Evolutionary conservation across 345 rosid genomes (phyloP).

Genomic region (Linum usitatissimum): DNA sequence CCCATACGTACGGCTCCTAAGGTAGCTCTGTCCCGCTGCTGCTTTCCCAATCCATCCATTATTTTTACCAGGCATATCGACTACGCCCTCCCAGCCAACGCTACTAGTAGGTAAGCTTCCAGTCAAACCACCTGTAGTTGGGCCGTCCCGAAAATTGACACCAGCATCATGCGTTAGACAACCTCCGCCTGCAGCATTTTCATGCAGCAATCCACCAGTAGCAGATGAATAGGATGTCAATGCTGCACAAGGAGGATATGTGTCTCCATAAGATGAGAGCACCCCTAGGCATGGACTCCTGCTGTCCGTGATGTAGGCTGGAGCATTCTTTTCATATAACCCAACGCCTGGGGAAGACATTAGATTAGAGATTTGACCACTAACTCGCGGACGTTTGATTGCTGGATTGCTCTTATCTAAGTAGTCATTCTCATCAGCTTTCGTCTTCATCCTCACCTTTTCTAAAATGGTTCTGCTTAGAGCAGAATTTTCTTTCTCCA

Average conservation of each 20-base stretch:
- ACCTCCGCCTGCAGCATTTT: slow-evolving; percentile 20
- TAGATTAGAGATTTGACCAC: slow-evolving; percentile 26
- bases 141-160: slow-evolving; percentile 11
- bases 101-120: slow-evolving; percentile 4
- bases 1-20: slow-evolving; percentile 18
- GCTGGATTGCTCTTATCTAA: slow-evolving; percentile 29
- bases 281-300: slow-evolving; percentile 27
- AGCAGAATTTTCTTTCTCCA: slow-evolving; percentile 43
- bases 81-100: slow-evolving; percentile 17
- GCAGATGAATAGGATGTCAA: slow-evolving; percentile 29
- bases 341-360: slow-evolving; percentile 25
- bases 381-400: slow-evolving; percentile 35
- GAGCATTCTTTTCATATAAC: slow-evolving; percentile 29
- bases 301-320: slow-evolving; percentile 12
- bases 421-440: slow-evolving; percentile 27
- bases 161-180: slow-evolving; percentile 12
- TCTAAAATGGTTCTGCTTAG: slow-evolving; percentile 29
- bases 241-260: slow-evolving; percentile 28
- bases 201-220: slow-evolving; percentile 27
- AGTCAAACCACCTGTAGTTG: slow-evolving; percentile 26
- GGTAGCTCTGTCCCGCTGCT: slow-evolving; percentile 15
- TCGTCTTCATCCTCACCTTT: slow-evolving; percentile 31
- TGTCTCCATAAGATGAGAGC: slow-evolving; percentile 5
- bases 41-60: slow-evolving; percentile 7
- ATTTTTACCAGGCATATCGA: slow-evolving; percentile 18